Evolutionary conservation across 192 early-diverging fungal genomes (phyloP), one percentile per base, ranked within the genome.

Genomic region (Coemansia sp.): DNA sequence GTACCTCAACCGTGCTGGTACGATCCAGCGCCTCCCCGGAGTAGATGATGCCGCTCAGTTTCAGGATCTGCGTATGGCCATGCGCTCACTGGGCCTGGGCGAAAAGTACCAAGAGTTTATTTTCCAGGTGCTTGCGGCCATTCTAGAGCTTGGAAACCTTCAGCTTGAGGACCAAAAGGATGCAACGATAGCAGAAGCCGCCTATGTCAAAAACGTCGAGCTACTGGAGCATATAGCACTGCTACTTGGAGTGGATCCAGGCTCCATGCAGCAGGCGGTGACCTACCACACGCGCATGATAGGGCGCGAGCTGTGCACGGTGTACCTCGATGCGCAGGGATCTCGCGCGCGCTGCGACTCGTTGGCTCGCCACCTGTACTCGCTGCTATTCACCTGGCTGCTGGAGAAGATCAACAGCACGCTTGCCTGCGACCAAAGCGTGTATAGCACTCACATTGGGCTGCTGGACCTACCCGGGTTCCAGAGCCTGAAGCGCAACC

Each of bases 391-490:
- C 63, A 82, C 83, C 12, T 93, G 90, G 90, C 70, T 94, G 6
- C 84, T 94, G 27, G 91, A 94, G 65, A 84, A 88, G 58, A 83
- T 92, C 63, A 94, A 94, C 72, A 81, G 81, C 43, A 90, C 84
- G 67, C 78, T 92, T 15, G 86, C 85, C 34, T 82, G 83, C 32
- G 87, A 92, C 29, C 72, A 85, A 15, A 64, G 66, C 50, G 72
- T 83, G 35, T 83, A 85, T 46, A 82, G 85, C 67, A 91, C 86
- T 74, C 87, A 91, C 60, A 91, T 92, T 54, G 94, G 95, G 34
- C 81, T 98, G 37, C 68, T 95, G 15, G 95, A 98, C 53, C 72
- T 95, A 15, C 87, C 90, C 34, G 93, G 95, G 5, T 93, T 93
- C 72, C 88, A 90, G 67, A 72, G 65, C 70, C 60, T 68, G 40